Evolutionary conservation across 179 eudicot genomes (phyloP).

Genomic region (Heliamphora pulchella): DNA sequence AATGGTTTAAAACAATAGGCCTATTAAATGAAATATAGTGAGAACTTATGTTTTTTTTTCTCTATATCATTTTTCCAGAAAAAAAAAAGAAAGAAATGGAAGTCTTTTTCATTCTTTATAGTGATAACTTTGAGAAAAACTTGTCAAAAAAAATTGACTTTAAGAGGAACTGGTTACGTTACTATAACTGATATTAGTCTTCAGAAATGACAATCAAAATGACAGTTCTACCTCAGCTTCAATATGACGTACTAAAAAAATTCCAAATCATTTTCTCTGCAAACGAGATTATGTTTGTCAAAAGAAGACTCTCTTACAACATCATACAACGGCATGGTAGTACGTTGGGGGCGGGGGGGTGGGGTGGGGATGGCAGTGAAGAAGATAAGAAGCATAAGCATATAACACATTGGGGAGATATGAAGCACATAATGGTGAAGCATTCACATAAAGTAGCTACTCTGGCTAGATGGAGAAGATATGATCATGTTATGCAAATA

Average conservation of each 20-base stretch:
- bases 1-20: constrained; percentile 3
- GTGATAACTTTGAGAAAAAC: neutral
- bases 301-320: neutral
- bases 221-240: neutral
- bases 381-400: neutral
- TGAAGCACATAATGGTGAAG: neutral
- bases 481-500: neutral
- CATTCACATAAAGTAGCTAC: neutral
- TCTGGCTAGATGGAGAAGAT: neutral
- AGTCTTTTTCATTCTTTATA: neutral
- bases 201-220: neutral
- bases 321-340: neutral
- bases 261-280: neutral
- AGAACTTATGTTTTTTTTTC: neutral
- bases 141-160: neutral
- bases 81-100: neutral
- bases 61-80: neutral
- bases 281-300: neutral
- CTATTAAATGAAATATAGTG: neutral
- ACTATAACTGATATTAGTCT: neutral
- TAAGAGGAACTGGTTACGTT: neutral
- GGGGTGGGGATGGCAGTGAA: neutral
- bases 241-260: neutral
- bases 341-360: too few species aligned
- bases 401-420: neutral